Percentiles rank a stretch among this genome's conserved stretches.
These are phyloP conservation scores for Cyanidium caldarium DNA, from an alignment of 23 red algal genomes.

Conservation along the genomic window DNA sequence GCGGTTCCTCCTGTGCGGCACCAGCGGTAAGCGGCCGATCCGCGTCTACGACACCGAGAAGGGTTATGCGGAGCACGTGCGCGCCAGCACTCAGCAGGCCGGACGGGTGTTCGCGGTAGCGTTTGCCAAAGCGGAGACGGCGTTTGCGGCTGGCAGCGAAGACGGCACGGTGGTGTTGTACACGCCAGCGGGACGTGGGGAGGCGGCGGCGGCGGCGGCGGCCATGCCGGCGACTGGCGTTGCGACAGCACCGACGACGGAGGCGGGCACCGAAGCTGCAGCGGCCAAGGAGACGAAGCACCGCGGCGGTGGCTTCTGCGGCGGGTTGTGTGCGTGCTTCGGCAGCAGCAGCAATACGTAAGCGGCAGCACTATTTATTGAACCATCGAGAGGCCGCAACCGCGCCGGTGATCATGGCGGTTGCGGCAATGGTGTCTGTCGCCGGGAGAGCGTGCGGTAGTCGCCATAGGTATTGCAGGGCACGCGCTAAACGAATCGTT, in stretches of 20 bases:
- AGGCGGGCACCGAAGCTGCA: neutral
- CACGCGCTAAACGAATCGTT: too few species aligned
- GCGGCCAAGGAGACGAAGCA: neutral
- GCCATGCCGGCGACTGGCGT: neutral
- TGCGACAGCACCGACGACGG: neutral
- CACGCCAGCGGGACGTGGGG: neutral
- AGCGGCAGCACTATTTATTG: too few species aligned
- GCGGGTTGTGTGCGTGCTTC: neutral
- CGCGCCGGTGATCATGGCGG: too few species aligned
- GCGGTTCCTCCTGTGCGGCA: constrained; percentile 1
- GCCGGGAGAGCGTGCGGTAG: too few species aligned
- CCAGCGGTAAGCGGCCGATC: neutral
- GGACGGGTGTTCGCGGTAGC: neutral
- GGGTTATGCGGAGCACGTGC: neutral
- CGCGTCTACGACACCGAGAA: constrained; percentile 4
- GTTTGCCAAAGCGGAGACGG: neutral
- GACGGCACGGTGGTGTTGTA: neutral
- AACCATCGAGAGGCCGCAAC: too few species aligned
- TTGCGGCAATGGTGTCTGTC: too few species aligned
- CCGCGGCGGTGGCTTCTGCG: neutral
- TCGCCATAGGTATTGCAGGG: too few species aligned
- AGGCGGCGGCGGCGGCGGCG: neutral
- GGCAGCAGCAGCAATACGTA: neutral
- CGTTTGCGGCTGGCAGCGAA: neutral
- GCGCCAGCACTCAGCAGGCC: neutral